phyloP scores from a whole-genome alignment of 2,329 filamentous ascomycete genomes.

The Hypoxylon sp. region DNA sequence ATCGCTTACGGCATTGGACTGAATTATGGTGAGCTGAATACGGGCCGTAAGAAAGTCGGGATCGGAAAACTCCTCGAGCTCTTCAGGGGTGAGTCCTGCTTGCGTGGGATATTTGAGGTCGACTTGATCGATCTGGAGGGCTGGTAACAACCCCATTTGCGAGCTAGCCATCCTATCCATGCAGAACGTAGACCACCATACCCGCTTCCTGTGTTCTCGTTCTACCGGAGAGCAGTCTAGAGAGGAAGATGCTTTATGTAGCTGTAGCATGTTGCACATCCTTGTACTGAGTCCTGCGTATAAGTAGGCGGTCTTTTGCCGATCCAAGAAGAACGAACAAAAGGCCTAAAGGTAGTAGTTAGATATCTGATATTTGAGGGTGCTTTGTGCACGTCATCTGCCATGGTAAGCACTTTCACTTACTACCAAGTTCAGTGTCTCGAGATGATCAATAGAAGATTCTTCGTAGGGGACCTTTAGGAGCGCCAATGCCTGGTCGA shows the following conservation, averaged over 20 bases:
- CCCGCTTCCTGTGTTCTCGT: background rate
- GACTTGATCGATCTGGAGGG: background rate
- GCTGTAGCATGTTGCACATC: background rate
- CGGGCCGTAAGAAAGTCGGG: background rate
- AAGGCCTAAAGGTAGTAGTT: background rate
- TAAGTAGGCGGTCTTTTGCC: background rate
- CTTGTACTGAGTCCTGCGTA: background rate
- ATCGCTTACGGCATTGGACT: background rate
- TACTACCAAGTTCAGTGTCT: background rate
- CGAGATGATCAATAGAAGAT: background rate
- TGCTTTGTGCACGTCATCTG: too few relatives aligned
- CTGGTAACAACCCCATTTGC: background rate
- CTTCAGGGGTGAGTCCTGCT: background rate
- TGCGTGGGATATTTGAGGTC: background rate
- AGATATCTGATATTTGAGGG: too few relatives aligned
- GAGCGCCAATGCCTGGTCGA: background rate
- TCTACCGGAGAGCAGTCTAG: background rate
- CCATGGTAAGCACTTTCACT: too few relatives aligned
- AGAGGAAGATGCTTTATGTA: background rate
- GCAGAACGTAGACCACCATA: background rate
- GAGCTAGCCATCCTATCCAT: background rate
- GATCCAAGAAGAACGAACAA: background rate
- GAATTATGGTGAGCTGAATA: background rate
- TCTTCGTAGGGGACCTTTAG: background rate
- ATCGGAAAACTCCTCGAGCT: background rate